Percentiles rank a stretch among this genome's conserved stretches.
phyloP scores from a whole-genome alignment of 768 basidiomycete genomes.

The Calocybe gangraenosa region DNA sequence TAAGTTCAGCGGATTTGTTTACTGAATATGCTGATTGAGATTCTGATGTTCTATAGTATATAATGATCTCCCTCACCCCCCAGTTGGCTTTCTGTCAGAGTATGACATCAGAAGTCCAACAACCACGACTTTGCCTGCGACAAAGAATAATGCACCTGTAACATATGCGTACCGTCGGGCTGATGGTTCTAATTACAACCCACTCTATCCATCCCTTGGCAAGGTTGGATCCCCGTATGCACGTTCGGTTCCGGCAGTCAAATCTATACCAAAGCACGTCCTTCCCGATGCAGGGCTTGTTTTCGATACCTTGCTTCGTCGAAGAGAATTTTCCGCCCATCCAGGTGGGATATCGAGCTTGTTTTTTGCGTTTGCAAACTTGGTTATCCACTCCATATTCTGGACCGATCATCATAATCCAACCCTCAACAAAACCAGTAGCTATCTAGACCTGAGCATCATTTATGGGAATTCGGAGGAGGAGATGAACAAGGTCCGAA shows the following conservation, averaged over 20 bases:
- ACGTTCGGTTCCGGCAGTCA: constrained; percentile 54
- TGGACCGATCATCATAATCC: constrained; percentile 45
- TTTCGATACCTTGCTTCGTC: constrained; percentile 65
- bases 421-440: constrained; percentile 59
- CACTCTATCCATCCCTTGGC: constrained; percentile 50
- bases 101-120: neutral
- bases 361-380: constrained; percentile 77
- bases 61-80: constrained; percentile 78
- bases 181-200: constrained; percentile 61
- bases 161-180: constrained; percentile 54
- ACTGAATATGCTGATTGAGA: neutral
- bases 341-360: constrained; percentile 68
- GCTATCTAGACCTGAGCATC: constrained; percentile 74
- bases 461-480: constrained; percentile 61
- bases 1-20: constrained; percentile 28
- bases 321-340: constrained; percentile 46
- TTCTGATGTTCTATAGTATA: constrained; percentile 43
- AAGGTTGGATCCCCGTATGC: constrained; percentile 65
- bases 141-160: constrained; percentile 12
- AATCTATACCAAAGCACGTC: constrained; percentile 32
- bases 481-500: constrained; percentile 48
- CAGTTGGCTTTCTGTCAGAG: constrained; percentile 43
- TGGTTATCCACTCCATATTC: constrained; percentile 74
- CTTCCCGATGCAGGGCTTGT: constrained; percentile 66
- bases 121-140: constrained; percentile 2